A percentile compares a stretch with the other conserved stretches of the same genome.
Evolutionary conservation across 2,329 filamentous ascomycete genomes (phyloP).

Genomic region (Paraconiothyrium brasiliense): DNA sequence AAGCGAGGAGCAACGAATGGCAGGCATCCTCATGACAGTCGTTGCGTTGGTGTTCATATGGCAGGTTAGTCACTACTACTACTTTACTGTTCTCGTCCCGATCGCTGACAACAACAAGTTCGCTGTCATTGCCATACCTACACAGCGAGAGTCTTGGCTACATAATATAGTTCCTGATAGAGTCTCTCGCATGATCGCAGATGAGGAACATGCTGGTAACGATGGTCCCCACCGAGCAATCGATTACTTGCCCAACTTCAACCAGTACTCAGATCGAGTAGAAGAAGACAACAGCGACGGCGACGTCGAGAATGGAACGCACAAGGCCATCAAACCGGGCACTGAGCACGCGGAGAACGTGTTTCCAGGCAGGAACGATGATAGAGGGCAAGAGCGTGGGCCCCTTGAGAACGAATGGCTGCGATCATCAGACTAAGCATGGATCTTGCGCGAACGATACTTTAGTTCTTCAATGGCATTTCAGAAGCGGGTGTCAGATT

Average conservation of each 20-base stretch:
- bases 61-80: conserved; percentile 33
- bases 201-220: conserved; percentile 36
- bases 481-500: neutral
- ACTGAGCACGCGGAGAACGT: conserved; percentile 28
- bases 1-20: conserved; percentile 61
- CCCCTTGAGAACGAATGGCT: conserved; percentile 4
- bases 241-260: conserved; percentile 41
- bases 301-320: conserved; percentile 26
- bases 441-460: neutral
- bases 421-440: neutral
- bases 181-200: conserved; percentile 44
- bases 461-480: neutral
- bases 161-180: conserved; percentile 41
- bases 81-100: neutral
- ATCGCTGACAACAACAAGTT: conserved; percentile 28
- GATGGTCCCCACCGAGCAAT: conserved; percentile 36
- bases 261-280: conserved; percentile 41
- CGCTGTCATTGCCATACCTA: conserved; percentile 42
- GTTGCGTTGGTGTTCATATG: conserved; percentile 46
- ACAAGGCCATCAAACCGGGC: conserved; percentile 33
- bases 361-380: neutral
- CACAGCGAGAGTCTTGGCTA: conserved; percentile 43
- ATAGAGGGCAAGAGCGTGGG: neutral
- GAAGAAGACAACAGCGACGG: conserved; percentile 35
- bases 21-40: conserved; percentile 65